Base-by-base conservation (phyloP, 768 basidiomycete genomes). In the Gloeophyllum trabeum region DNA sequence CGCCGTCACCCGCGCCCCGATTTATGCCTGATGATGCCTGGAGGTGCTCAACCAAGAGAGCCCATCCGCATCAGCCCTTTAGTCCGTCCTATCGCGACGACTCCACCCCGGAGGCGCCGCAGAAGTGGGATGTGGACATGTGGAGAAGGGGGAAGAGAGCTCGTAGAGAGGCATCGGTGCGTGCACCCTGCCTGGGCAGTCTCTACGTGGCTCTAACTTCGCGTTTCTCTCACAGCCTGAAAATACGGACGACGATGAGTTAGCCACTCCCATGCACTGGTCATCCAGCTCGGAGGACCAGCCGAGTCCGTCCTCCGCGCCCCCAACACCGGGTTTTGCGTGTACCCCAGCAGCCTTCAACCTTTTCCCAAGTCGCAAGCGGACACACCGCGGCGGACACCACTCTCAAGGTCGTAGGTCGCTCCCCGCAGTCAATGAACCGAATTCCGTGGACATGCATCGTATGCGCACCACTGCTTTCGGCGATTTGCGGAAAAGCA, bases 381-480 rank as follows among this genome's bases (percentile, higher is more conserved):
- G 43, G 22, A 43, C n/a, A n/a, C n/a, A n/a, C 49, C 32, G 40
- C 35, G 35, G 44, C 25, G 12, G 28, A 10, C 28, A 32, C 28
- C 35, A 34, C 25, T 39, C 45, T 42, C 42, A 39, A 13, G 24
- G 41, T 6, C 41, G 28, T 25, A 22, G 44, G 7, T 40, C 45
- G n/a, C 30, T 41, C 20, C n/a, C 25, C 14, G 22, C 47, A 13
- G 43, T 46, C 5, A 39, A 46, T 22, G 50, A 52, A 19, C 12
- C 18, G 21, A 21, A 25, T 40, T 18, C 21, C 24, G 54, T 45
- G 4, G 64, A 66, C 38, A 58, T 75, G 4, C 57, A 56, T 24
- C 67, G 63, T 32, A 61, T 82, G 39, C 73, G 75, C 43, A 75
- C 79, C 0, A 66, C 65, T 43, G 82, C 83, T 4, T 81, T 82